A percentile compares a stretch with the other conserved stretches of the same genome.
Evolutionary conservation across 2,329 filamentous ascomycete genomes (phyloP).

Genomic region (Trichoderma aggressivum): DNA sequence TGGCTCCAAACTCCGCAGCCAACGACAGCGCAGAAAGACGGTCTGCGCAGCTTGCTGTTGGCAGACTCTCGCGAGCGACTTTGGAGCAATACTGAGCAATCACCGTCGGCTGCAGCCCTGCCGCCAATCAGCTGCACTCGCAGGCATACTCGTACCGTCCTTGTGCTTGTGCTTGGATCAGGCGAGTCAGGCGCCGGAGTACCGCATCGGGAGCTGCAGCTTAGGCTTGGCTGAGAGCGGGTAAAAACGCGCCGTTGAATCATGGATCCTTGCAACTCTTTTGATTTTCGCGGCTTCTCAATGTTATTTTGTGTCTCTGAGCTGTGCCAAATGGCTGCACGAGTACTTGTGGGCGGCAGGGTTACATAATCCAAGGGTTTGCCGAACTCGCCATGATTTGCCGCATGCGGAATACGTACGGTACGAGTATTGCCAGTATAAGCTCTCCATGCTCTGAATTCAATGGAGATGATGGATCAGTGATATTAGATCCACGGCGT

Average conservation of each 20-base stretch:
- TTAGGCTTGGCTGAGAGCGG: background rate
- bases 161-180: too few relatives aligned
- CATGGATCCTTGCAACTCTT: background rate
- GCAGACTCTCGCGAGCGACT: background rate
- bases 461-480: background rate
- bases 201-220: background rate
- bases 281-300: background rate
- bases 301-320: background rate
- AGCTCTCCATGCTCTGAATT: background rate
- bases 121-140: constrained; percentile 1
- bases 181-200: background rate
- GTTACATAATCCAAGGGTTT: background rate
- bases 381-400: background rate
- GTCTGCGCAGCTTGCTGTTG: constrained; percentile 6
- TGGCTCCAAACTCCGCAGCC: background rate
- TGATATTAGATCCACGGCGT: background rate
- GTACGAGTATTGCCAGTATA: background rate
- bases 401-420: background rate
- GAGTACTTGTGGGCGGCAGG: too few relatives aligned
- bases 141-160: too few relatives aligned
- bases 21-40: constrained; percentile 6
- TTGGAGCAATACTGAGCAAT: constrained; percentile 1
- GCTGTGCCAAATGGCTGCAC: too few relatives aligned
- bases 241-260: background rate
- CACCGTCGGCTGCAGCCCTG: background rate